A percentile compares a stretch with the other conserved stretches of the same genome.
Conservation (phyloP, 768 basidiomycete species). For the Russula brevipes region DNA sequence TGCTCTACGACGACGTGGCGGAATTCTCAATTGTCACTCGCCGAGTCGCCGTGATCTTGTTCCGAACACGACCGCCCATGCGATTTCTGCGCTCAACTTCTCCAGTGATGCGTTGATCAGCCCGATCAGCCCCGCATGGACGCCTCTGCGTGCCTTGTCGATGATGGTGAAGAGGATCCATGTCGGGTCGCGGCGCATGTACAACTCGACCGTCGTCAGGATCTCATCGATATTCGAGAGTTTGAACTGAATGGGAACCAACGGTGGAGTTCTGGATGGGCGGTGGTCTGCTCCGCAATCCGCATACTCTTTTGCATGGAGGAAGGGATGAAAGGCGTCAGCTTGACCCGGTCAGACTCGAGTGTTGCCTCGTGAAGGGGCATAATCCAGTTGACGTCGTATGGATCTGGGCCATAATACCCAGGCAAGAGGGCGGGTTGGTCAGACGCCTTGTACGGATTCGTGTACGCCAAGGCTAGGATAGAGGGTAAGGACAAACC, state of each 20-base stretch:
- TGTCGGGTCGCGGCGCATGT: conserved; percentile 24
- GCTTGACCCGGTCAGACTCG: conserved; percentile 36
- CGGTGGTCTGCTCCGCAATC: conserved; percentile 21
- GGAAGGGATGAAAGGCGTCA: conserved; percentile 39
- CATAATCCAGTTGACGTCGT: conserved; percentile 39
- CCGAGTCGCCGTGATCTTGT: no score
- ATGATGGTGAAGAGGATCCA: conserved; percentile 36
- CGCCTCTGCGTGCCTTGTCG: conserved; percentile 37
- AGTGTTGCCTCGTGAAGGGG: conserved; percentile 33
- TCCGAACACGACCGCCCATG: conserved; percentile 13
- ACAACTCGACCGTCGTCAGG: conserved; percentile 27
- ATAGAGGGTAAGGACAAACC: no score
- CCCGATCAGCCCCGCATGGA: conserved; percentile 38
- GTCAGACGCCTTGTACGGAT: conserved; percentile 2
- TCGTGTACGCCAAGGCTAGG: conserved; percentile 12
- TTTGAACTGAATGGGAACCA: conserved; percentile 33
- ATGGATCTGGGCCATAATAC: conserved; percentile 31
- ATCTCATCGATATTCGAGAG: conserved; percentile 24
- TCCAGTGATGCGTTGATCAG: conserved; percentile 27
- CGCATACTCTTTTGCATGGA: conserved; percentile 34
- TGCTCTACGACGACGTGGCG: no score
- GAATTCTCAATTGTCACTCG: no score
- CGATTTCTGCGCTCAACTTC: conserved; percentile 15
- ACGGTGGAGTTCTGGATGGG: conserved; percentile 29
- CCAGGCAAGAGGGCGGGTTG: conserved; percentile 10